A percentile compares a stretch with the other conserved stretches of the same genome.
phyloP scores from a whole-genome alignment of 371 early-diverging fungal genomes.

The Rhizopus stolonifer region DNA sequence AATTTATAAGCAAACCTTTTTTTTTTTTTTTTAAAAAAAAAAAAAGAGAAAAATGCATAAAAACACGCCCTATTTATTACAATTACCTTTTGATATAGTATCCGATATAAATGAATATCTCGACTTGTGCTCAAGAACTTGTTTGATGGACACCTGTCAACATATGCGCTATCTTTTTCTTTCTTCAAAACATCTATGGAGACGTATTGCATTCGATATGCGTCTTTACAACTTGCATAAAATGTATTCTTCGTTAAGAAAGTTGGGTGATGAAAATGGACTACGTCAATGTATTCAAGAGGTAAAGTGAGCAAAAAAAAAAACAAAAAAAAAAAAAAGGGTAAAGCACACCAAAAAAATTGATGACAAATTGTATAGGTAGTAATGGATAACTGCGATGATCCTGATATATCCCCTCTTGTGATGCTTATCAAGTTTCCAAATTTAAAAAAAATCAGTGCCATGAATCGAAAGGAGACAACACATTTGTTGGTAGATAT shows the following conservation, averaged over 20 bases:
- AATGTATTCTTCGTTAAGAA: constrained; percentile 43
- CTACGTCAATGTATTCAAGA: constrained; percentile 28
- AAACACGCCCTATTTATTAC: background rate
- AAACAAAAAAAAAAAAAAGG: background rate
- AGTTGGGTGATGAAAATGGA: constrained; percentile 38
- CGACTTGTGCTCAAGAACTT: constrained; percentile 38
- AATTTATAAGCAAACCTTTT: background rate
- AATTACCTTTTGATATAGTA: constrained; percentile 28
- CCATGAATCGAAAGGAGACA: constrained; percentile 33
- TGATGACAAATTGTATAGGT: too few relatives aligned
- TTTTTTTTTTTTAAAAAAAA: background rate
- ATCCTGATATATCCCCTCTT: constrained; percentile 38
- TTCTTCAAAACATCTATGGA: constrained; percentile 33
- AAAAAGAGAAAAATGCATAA: background rate
- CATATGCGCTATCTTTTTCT: constrained; percentile 32
- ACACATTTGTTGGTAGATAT: constrained; percentile 41
- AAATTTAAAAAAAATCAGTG: constrained; percentile 28
- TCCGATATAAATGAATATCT: constrained; percentile 24
- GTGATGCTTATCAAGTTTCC: constrained; percentile 52
- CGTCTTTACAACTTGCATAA: constrained; percentile 19
- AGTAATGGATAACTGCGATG: constrained; percentile 43
- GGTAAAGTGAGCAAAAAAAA: constrained; percentile 14
- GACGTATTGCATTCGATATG: constrained; percentile 32
- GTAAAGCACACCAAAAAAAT: too few relatives aligned
- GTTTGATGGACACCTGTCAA: constrained; percentile 41